These are phyloP conservation scores for Acanthamoeba lenticulata DNA, from an alignment of 208 protist genomes.

Conservation along the genomic window DNA sequence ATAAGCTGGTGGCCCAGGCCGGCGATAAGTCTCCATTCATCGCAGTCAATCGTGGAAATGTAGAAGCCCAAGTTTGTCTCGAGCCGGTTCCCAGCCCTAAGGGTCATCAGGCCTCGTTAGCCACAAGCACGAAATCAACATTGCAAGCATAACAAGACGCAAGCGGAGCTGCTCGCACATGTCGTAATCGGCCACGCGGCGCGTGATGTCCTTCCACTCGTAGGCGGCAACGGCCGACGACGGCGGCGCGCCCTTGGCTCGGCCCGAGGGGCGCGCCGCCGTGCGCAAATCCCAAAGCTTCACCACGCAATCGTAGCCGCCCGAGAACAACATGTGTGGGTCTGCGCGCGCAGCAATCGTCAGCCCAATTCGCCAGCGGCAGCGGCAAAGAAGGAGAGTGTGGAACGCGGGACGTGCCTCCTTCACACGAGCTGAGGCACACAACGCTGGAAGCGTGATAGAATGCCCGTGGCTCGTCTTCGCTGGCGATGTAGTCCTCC, in stretches of 20 bases:
- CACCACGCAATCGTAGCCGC: not conserved
- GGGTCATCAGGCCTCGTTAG: too few relatives aligned
- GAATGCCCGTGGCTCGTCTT: not conserved
- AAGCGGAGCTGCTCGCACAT: not conserved
- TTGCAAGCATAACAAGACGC: too few relatives aligned
- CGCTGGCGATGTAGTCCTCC: not conserved
- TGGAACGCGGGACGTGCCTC: not conserved
- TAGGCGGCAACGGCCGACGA: not conserved
- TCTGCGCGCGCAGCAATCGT: too few relatives aligned
- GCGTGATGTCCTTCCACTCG: not conserved
- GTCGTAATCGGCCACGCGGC: not conserved
- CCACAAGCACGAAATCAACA: too few relatives aligned
- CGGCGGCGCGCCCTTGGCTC: not conserved
- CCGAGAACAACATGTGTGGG: not conserved
- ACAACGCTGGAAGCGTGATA: not conserved
- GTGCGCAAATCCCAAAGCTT: not conserved
- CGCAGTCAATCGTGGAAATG: not conserved
- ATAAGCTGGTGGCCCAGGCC: not conserved
- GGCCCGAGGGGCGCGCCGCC: not conserved
- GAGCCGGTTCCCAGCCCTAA: not conserved
- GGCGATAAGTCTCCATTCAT: not conserved
- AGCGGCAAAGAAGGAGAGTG: too few relatives aligned
- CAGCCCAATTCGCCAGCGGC: too few relatives aligned
- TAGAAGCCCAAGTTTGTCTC: not conserved
- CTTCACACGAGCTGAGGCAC: not conserved